Evolutionary conservation across 2,329 filamentous ascomycete species (phyloP).

Genomic region (Botrytis hyacinthi): DNA sequence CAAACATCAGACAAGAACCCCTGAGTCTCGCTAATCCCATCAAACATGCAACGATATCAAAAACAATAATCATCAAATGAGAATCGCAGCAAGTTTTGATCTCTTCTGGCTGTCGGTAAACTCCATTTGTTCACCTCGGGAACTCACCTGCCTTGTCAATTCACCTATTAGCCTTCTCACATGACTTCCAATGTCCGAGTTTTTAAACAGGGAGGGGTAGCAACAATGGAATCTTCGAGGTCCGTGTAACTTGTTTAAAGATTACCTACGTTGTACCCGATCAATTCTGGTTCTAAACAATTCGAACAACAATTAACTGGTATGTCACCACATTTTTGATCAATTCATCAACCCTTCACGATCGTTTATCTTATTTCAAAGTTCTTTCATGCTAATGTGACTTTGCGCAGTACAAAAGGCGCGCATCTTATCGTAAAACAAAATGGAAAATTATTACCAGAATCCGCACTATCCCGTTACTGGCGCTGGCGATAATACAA

Average conservation of each 20-base stretch:
- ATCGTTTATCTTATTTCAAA: neutral
- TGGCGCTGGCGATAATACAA: no score
- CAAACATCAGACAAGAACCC: neutral
- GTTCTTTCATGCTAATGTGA: neutral
- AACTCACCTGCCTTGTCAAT: neutral
- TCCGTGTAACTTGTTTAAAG: neutral
- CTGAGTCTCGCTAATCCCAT: neutral
- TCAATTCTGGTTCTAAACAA: neutral
- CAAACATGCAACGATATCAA: neutral
- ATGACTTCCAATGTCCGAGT: neutral
- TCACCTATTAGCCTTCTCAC: neutral
- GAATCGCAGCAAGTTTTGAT: accelerated
- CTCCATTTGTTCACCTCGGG: neutral
- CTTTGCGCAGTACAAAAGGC: neutral
- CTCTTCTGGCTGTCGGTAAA: neutral
- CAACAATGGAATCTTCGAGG: neutral
- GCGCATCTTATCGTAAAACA: neutral
- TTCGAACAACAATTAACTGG: neutral
- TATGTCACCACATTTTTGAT: neutral
- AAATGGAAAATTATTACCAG: neutral
- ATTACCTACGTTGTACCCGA: accelerated
- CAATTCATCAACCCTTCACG: neutral
- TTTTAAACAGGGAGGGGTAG: neutral
- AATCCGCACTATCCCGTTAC: neutral
- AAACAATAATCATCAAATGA: neutral